Percentiles rank a stretch among this genome's conserved stretches.
Evolutionary conservation across 192 early-diverging fungal species (phyloP).

Genomic region (Podila clonocystis): DNA sequence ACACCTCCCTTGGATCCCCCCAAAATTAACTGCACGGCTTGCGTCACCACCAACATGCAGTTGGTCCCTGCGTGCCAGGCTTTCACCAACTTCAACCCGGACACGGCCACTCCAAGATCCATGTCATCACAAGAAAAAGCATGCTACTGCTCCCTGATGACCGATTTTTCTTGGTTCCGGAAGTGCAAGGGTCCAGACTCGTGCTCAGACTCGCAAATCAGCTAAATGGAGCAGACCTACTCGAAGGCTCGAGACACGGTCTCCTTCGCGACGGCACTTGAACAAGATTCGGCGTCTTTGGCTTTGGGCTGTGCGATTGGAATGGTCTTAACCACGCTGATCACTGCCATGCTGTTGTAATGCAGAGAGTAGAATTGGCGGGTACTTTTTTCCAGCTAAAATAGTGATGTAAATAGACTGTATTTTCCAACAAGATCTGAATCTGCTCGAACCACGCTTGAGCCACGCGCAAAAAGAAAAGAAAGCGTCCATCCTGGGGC

Average conservation of each 20-base stretch:
- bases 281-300: background rate
- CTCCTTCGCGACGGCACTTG: no score
- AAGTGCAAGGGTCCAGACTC: background rate
- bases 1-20: background rate
- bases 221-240: background rate
- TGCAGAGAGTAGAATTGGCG: background rate
- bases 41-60: background rate
- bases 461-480: no score
- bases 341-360: background rate
- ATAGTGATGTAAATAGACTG: no score
- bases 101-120: background rate
- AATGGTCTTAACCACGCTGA: background rate
- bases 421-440: no score
- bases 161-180: background rate
- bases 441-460: no score
- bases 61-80: background rate
- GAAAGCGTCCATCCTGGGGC: no score
- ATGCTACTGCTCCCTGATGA: slow-evolving; percentile 11
- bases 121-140: background rate
- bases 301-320: background rate
- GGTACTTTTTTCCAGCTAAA: no score
- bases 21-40: background rate
- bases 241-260: background rate
- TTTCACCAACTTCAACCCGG: background rate
- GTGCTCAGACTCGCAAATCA: background rate